Percentiles rank a stretch among this genome's conserved stretches.
Evolutionary conservation across 2,329 filamentous ascomycete genomes (phyloP).

Genomic region (Botrytis porri): DNA sequence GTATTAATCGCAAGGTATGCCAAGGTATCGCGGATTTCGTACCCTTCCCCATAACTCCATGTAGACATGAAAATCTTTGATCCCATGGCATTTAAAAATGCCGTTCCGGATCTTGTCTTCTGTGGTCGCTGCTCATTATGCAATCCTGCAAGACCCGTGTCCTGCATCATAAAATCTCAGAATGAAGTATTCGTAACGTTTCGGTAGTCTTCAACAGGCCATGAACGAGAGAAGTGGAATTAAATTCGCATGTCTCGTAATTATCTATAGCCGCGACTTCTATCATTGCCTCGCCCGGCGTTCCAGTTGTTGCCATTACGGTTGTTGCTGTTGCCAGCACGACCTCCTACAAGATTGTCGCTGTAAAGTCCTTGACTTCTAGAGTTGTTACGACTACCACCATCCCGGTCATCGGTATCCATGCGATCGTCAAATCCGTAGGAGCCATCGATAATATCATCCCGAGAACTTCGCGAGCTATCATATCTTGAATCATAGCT

Average conservation of each 20-base stretch:
- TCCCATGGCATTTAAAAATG: neutral
- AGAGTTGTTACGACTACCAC: slow-evolving; percentile 17
- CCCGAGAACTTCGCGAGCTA: slow-evolving; percentile 24
- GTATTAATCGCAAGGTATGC: neutral
- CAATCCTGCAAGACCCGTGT: neutral
- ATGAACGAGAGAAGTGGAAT: neutral
- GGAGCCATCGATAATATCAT: slow-evolving; percentile 38
- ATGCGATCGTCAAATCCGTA: slow-evolving; percentile 40
- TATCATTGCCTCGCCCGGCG: slow-evolving; percentile 25
- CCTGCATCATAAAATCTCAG: slow-evolving; percentile 8
- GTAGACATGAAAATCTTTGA: slow-evolving; percentile 5
- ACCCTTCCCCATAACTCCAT: slow-evolving; percentile 10
- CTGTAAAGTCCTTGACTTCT: slow-evolving; percentile 35
- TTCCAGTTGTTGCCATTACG: slow-evolving; percentile 28
- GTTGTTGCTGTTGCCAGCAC: slow-evolving; percentile 19
- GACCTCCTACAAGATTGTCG: slow-evolving; percentile 33
- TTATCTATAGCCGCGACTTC: slow-evolving; percentile 32
- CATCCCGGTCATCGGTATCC: slow-evolving; percentile 35
- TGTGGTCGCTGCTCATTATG: slow-evolving; percentile 5
- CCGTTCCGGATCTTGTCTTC: neutral
- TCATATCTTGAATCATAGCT: slow-evolving; percentile 30
- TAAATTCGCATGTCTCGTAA: neutral
- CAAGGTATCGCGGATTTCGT: slow-evolving; percentile 4
- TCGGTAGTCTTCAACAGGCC: neutral
- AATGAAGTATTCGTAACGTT: slow-evolving; percentile 1